Evolutionary conservation across 2,329 filamentous ascomycete species (phyloP).

Genomic region (Waltergamsia citrina): DNA sequence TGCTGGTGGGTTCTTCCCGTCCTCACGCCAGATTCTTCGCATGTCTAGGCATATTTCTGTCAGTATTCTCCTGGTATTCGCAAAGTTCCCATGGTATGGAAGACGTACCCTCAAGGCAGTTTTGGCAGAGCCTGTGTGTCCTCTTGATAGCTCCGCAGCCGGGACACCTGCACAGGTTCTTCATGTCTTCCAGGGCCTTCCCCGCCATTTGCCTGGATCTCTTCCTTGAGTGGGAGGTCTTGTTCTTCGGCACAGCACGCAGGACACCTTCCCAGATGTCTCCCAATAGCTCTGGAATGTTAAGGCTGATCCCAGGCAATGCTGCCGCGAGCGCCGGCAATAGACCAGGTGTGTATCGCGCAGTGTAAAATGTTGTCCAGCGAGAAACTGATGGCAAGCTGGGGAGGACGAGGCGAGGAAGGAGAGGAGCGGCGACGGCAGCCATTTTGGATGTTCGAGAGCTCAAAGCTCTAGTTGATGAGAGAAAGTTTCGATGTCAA

Average conservation of each 20-base stretch:
- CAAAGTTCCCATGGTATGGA: not conserved
- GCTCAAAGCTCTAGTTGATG: not conserved
- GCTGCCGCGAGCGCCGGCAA: constrained; percentile 46
- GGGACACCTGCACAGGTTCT: constrained; percentile 77
- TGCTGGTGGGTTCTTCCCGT: constrained; percentile 6
- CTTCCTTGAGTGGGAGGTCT: constrained; percentile 95
- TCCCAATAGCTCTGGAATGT: constrained; percentile 52
- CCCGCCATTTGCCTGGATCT: constrained; percentile 89
- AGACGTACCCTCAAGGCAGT: constrained; percentile 71
- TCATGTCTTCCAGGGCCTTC: constrained; percentile 88
- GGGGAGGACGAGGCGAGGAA: constrained; percentile 42
- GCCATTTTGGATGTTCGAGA: constrained; percentile 30
- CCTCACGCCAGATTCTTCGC: constrained; percentile 31
- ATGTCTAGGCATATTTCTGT: constrained; percentile 26
- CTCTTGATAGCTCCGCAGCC: constrained; percentile 83
- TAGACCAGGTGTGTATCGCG: constrained; percentile 35
- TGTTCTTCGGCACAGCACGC: constrained; percentile 94
- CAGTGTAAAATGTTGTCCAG: constrained; percentile 32
- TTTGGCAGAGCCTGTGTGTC: constrained; percentile 78
- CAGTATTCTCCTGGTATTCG: not conserved
- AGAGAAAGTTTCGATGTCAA: not conserved
- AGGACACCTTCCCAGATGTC: constrained; percentile 91
- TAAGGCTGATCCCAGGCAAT: constrained; percentile 49
- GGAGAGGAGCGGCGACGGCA: constrained; percentile 32
- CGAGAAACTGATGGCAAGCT: constrained; percentile 29